Evolutionary conservation across 2,329 filamentous ascomycete genomes (phyloP).

Genomic region (Neoarthrinium moseri): DNA sequence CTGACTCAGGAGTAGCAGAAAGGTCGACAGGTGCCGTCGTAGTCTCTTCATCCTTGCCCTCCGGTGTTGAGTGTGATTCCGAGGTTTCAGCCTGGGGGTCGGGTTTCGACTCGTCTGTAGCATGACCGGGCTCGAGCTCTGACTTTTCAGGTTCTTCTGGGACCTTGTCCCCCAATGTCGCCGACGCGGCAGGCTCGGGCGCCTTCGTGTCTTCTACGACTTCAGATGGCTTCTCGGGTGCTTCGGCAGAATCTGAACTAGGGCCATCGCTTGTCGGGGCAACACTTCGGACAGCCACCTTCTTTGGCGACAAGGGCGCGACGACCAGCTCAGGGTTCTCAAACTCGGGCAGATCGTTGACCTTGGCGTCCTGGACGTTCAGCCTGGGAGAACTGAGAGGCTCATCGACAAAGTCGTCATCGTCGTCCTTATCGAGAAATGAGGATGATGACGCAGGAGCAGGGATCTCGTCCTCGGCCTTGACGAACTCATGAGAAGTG

Average conservation of each 20-base stretch:
- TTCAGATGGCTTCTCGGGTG: not conserved
- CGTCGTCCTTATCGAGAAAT: conserved; percentile 55
- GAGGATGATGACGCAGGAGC: conserved; percentile 33
- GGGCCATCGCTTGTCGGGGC: not conserved
- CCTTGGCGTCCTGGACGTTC: conserved; percentile 57
- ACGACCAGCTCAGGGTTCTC: conserved; percentile 58
- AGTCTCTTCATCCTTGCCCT: no score
- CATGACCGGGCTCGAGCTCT: not conserved
- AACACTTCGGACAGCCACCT: conserved; percentile 17
- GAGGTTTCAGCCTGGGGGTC: no score
- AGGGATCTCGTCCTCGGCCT: conserved; percentile 54
- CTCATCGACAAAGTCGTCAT: conserved; percentile 77
- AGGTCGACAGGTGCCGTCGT: no score
- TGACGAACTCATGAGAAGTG: conserved; percentile 67
- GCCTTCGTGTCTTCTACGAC: not conserved
- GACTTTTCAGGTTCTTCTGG: not conserved
- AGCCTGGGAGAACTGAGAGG: conserved; percentile 69
- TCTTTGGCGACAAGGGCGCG: conserved; percentile 56
- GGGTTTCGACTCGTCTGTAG: not conserved
- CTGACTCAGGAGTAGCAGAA: no score
- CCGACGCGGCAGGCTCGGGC: no score
- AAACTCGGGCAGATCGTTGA: conserved; percentile 45
- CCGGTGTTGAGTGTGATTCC: no score
- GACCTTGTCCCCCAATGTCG: no score
- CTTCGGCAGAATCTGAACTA: not conserved